Base-by-base conservation (phyloP, 805 yeast genomes). In the Kluyveromyces siamensis region DNA sequence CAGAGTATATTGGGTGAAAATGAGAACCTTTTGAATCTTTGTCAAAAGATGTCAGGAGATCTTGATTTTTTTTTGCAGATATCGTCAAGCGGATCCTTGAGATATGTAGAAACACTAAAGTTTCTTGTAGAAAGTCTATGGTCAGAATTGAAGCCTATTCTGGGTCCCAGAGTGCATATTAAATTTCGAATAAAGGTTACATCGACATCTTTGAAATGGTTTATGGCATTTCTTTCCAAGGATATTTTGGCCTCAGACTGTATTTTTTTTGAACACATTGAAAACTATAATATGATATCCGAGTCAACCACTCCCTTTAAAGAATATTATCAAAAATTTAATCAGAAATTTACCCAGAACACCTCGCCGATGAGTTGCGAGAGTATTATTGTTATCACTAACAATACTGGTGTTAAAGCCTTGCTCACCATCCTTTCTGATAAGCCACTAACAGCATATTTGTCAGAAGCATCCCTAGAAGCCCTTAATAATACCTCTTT, bases 371-470 rank as follows among this genome's bases (percentile, higher is more conserved):
- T 19, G 33, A 48, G 41, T 7, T 38, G 57, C 9, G 65, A 61
- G 17, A 54, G 66, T 8, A 60, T 65, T 2, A 51, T 59, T 14
- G 57, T 65, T 3, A 53, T 65, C 1, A 62, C 68, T 9, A 64
- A 65, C 44, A 58, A 56, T 46, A 63, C 67, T 1, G 69, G 69
- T 19, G 62, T 65, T 8, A 63, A 61, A 47, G 69, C 69, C 4
- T 53, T 65, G 37, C 48, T 65, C 42, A 65, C 69, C 1, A 61
- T 65, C 13, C 46, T 65, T 21, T 61, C 67, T 1, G 69, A 65
- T 51, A 58, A 58, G 42, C 68, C 69, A 1, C 47, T 65, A 41
- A 57, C 65, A 6, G 56, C 57, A 38, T 59, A 55, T 37, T 55
- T 65, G 14, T 53, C 65, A 5, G 55, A 61, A 41, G 64, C 60